Evolutionary conservation across 345 rosid species (phyloP).

Genomic region (Turnera subulata): DNA sequence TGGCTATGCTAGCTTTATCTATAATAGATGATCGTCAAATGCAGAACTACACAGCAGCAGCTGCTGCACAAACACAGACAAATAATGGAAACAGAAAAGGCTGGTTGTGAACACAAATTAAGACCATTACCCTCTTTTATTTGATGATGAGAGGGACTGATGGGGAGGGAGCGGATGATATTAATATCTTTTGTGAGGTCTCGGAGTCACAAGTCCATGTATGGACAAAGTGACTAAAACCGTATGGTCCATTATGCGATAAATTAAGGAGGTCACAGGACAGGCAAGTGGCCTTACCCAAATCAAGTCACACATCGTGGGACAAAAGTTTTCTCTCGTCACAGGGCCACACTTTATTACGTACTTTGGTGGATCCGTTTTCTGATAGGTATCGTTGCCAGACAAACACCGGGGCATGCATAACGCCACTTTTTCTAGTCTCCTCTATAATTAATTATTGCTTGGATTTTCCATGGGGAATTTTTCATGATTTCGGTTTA

Average conservation of each 20-base stretch:
- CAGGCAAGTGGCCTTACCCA: not conserved
- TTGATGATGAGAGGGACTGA: too few relatives aligned
- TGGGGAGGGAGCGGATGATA: too few relatives aligned
- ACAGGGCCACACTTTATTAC: not conserved
- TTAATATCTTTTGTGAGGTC: not conserved
- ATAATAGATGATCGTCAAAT: too few relatives aligned
- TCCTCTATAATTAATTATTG: too few relatives aligned
- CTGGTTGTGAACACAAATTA: not conserved
- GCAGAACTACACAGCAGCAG: too few relatives aligned
- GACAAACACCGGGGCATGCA: too few relatives aligned
- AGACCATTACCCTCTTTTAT: not conserved
- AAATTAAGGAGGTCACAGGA: not conserved
- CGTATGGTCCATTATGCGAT: not conserved
- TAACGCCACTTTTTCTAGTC: too few relatives aligned
- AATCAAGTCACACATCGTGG: not conserved
- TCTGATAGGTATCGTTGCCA: not conserved
- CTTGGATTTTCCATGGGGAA: too few relatives aligned
- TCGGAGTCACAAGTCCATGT: not conserved
- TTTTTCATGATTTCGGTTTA: too few relatives aligned
- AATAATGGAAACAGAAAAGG: not conserved
- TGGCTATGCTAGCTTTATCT: not conserved
- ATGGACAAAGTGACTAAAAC: not conserved
- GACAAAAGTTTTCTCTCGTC: conserved; percentile 2
- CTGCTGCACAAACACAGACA: conserved; percentile 23
- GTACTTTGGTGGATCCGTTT: not conserved